These are phyloP conservation scores for Aspergillus viridinutans DNA, from an alignment of 2,329 filamentous ascomycete species.

Conservation along the genomic window DNA sequence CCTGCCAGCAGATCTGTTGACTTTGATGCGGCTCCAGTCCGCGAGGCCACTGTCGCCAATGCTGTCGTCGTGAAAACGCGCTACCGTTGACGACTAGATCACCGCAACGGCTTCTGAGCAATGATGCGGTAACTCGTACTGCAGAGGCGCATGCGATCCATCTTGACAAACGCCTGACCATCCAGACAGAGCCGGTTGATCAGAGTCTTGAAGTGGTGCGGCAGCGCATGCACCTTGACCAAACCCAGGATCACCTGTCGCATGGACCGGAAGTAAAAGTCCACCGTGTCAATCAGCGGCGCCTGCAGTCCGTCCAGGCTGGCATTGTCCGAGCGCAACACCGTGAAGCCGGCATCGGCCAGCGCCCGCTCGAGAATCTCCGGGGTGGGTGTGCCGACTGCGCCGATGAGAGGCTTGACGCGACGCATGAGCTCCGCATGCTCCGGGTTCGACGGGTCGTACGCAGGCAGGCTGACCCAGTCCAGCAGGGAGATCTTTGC, in stretches of 20 bases:
- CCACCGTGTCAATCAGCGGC: slow-evolving; percentile 52
- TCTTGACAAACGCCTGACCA: slow-evolving; percentile 53
- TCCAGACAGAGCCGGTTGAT: slow-evolving; percentile 53
- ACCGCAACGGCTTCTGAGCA: slow-evolving; percentile 42
- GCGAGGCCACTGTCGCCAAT: neutral
- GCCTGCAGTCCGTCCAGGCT: slow-evolving; percentile 50
- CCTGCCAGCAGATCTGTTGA: slow-evolving; percentile 1
- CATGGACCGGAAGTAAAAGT: slow-evolving; percentile 52
- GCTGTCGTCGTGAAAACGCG: too few species aligned
- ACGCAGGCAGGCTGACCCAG: slow-evolving; percentile 51
- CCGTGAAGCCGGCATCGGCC: slow-evolving; percentile 45
- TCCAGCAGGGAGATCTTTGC: slow-evolving; percentile 50
- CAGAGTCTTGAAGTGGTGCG: slow-evolving; percentile 50
- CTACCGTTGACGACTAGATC: neutral
- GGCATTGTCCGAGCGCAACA: slow-evolving; percentile 49
- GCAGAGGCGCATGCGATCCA: slow-evolving; percentile 51
- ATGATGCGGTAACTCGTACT: slow-evolving; percentile 53
- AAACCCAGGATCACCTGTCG: slow-evolving; percentile 48
- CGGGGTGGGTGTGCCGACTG: slow-evolving; percentile 52
- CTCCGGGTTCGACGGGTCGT: slow-evolving; percentile 44
- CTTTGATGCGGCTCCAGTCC: neutral
- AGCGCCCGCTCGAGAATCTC: slow-evolving; percentile 45
- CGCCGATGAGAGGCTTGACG: slow-evolving; percentile 54
- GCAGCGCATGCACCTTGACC: slow-evolving; percentile 46
- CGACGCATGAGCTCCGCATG: slow-evolving; percentile 52